Percentiles rank a stretch among this genome's conserved stretches.
Conservation (phyloP, 2,329 filamentous ascomycete genomes). For the Ascochyta clinopodiicola region DNA sequence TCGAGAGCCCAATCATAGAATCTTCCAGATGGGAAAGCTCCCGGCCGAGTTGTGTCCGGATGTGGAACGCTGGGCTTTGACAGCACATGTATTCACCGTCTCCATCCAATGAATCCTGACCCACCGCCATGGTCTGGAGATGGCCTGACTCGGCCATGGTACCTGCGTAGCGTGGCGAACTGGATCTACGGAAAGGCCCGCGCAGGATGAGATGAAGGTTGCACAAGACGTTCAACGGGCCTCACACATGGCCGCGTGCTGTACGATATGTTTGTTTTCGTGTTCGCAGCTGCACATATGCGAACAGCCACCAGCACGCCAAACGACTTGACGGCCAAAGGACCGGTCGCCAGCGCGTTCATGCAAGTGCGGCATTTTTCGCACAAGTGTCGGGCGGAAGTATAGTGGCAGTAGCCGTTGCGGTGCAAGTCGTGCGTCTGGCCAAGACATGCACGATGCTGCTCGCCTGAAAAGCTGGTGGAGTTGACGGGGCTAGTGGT, state of each 20-base stretch:
- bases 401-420: conserved; percentile 13
- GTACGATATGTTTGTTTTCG: background rate
- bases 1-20: conserved; percentile 9
- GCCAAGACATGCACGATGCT: conserved; percentile 20
- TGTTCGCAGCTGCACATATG: background rate
- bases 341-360: conserved; percentile 5
- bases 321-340: background rate
- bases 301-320: background rate
- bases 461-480: conserved; percentile 14
- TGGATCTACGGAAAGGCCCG: conserved; percentile 13
- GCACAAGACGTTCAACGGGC: background rate
- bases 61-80: conserved; percentile 10
- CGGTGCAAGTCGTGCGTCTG: conserved; percentile 16
- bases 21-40: conserved; percentile 5
- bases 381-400: conserved; percentile 14
- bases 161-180: conserved; percentile 14
- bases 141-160: conserved; percentile 14
- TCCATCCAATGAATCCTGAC: conserved; percentile 11
- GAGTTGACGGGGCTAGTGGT: conserved; percentile 2
- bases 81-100: conserved; percentile 18
- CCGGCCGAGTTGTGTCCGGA: conserved; percentile 13
- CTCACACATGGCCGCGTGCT: background rate
- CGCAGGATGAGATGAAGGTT: conserved; percentile 13
- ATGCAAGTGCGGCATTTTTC: conserved; percentile 45
- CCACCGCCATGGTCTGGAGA: conserved; percentile 9